A percentile compares a stretch with the other conserved stretches of the same genome.
Evolutionary conservation across 2,329 filamentous ascomycete species (phyloP).

Genomic region (Phaeoacremonium minimum): DNA sequence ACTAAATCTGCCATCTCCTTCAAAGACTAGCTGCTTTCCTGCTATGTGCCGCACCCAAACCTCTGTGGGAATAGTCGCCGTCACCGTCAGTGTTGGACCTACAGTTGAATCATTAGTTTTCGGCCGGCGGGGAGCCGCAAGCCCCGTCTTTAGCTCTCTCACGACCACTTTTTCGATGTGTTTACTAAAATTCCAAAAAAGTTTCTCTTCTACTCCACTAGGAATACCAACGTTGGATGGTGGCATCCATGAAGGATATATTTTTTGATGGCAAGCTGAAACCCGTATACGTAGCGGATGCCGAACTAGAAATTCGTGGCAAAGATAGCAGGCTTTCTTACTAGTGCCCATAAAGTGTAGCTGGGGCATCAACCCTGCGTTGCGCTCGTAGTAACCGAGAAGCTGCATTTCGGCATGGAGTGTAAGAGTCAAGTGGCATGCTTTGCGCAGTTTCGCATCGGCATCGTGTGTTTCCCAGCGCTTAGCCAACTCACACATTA

Average conservation of each 20-base stretch:
- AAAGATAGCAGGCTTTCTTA: constrained; percentile 27
- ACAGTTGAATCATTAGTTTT: constrained; percentile 12
- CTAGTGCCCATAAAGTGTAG: constrained; percentile 23
- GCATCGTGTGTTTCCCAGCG: constrained; percentile 12
- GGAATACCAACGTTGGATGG: constrained; percentile 8
- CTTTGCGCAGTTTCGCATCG: constrained; percentile 12
- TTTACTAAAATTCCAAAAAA: constrained; percentile 10
- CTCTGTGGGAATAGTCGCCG: not conserved
- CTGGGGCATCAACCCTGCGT: constrained; percentile 12
- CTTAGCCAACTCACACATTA: constrained; percentile 2
- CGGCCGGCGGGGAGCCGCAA: constrained; percentile 11
- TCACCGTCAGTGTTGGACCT: constrained; percentile 12
- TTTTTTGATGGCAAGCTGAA: constrained; percentile 24
- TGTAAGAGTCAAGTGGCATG: constrained; percentile 15
- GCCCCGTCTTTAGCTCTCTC: constrained; percentile 11
- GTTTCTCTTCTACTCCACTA: constrained; percentile 8
- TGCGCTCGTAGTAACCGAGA: constrained; percentile 21
- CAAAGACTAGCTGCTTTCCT: no score
- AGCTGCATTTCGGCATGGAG: constrained; percentile 27
- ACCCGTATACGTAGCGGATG: constrained; percentile 17
- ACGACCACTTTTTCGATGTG: constrained; percentile 8
- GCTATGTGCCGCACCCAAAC: no score
- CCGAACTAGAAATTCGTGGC: constrained; percentile 16
- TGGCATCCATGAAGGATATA: constrained; percentile 26
- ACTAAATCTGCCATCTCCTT: no score